Conservation (phyloP, 2,329 filamentous ascomycete species). For the Fusarium burgessii region DNA sequence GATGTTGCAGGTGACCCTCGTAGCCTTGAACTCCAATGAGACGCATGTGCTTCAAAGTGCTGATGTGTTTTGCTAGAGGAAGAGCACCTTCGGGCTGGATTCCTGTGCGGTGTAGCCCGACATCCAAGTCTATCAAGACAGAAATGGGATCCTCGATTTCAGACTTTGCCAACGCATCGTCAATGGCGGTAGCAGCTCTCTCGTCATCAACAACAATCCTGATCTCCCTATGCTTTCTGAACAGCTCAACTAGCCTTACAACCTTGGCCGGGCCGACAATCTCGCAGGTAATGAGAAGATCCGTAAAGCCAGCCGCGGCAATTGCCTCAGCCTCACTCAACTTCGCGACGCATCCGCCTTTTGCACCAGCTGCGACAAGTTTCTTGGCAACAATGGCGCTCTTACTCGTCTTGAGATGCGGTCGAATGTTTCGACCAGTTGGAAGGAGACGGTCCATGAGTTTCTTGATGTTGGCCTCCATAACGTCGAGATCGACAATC, state of each 20-base stretch:
- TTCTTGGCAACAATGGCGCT: constrained; percentile 23
- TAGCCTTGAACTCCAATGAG: constrained; percentile 38
- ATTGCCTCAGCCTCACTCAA: constrained; percentile 37
- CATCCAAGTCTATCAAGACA: constrained; percentile 33
- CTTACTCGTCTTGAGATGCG: constrained; percentile 38
- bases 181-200: constrained; percentile 21
- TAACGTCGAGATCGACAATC: constrained; percentile 64
- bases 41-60: constrained; percentile 1
- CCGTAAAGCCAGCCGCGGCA: constrained; percentile 25
- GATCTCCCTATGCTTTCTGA: constrained; percentile 8
- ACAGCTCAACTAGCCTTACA: constrained; percentile 25
- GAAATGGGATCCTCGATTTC: constrained; percentile 10
- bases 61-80: constrained; percentile 13
- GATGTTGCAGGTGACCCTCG: constrained; percentile 35
- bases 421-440: constrained; percentile 48
- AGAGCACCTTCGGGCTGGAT: not conserved
- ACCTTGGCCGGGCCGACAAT: constrained; percentile 29
- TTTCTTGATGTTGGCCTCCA: constrained; percentile 63
- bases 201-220: constrained; percentile 30
- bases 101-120: constrained; percentile 28
- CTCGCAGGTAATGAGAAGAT: constrained; percentile 40
- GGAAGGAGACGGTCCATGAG: constrained; percentile 60
- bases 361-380: constrained; percentile 32
- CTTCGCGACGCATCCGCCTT: constrained; percentile 35
- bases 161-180: constrained; percentile 12